Evolutionary conservation across 805 yeast genomes (phyloP), one percentile per base, ranked within the genome.

Genomic region (Yarrowia bubula): DNA sequence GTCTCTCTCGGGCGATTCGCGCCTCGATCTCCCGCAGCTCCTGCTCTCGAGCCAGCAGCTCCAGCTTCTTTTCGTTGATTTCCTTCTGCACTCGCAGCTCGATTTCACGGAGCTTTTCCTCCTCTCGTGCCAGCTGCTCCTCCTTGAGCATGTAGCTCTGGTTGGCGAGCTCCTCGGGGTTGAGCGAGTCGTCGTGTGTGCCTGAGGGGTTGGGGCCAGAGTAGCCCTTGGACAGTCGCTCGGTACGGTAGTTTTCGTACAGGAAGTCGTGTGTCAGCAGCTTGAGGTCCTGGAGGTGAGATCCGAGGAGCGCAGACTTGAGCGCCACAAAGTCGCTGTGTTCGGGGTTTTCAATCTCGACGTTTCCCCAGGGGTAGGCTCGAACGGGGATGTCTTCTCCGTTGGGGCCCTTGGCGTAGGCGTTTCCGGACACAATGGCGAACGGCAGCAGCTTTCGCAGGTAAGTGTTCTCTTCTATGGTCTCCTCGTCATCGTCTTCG

Each of bases 191-290:
- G 46, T 61, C 65, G 32, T 58, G 64, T 17, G 64, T 4, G 41
- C 55, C 55, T 4, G 50, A 33, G 15, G 51, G 35, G 62, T 55
- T 44, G 51, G 51, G 51, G 43, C 42, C 63, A 13, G 64, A 68
- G 41, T 67, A 71, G 33, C 71, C 68, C 47, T 66, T 61, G 18
- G 89, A 84, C 70, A 88, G 78, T 69, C 88, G 80, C 71, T 87
- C 92, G 18, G 92, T 86, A 79, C 96, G 83, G 74, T 88, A 89
- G 66, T 86, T 85, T 73, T 89, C 96, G 75, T 89, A 89, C 64
- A 89, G 76, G 75, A 85, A 80, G 70, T 86, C 89, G 70, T 88
- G 91, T 33, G 96, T 90, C 66, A 88, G 79, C 71, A 89, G 96
- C 76, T 89, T 88, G 72, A 89, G 84, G 71, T 89, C 95, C 73